Conservation (phyloP, 2,329 filamentous ascomycete species). For the Paradendryphiella salina region DNA sequence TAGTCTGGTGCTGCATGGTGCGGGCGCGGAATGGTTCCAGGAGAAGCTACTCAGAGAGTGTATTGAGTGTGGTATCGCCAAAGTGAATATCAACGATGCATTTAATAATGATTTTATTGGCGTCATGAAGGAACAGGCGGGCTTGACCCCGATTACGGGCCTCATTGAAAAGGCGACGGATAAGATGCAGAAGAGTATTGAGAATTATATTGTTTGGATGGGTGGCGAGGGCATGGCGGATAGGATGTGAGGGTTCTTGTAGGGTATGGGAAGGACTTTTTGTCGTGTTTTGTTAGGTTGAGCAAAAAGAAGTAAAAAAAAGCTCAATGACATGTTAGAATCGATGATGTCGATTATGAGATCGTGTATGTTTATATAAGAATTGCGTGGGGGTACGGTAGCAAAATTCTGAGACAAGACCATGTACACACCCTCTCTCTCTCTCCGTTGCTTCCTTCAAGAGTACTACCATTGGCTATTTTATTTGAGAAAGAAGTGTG, state of each 20-base stretch:
- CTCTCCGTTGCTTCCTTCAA: no score
- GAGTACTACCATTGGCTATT: no score
- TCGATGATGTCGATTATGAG: no score
- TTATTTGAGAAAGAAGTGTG: neutral
- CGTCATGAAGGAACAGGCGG: conserved; percentile 55
- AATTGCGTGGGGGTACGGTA: no score
- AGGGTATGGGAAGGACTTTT: no score
- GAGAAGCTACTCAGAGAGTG: conserved; percentile 59
- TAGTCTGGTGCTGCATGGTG: conserved; percentile 61
- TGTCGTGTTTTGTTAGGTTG: no score
- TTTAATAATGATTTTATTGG: conserved; percentile 57
- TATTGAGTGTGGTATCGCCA: conserved; percentile 59
- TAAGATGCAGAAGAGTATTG: conserved; percentile 59
- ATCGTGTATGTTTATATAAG: no score
- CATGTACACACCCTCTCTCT: no score
- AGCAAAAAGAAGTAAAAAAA: no score
- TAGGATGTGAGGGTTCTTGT: conserved; percentile 16
- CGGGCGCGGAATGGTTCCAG: conserved; percentile 57
- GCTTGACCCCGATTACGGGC: conserved; percentile 56
- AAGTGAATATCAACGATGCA: conserved; percentile 64
- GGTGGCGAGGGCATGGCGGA: conserved; percentile 44
- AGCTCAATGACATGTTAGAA: no score
- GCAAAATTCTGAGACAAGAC: no score
- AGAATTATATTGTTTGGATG: conserved; percentile 60
- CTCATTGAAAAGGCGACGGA: conserved; percentile 59